Evolutionary conservation across 2,329 filamentous ascomycete genomes (phyloP).

Genomic region (Colletotrichum spinosum): DNA sequence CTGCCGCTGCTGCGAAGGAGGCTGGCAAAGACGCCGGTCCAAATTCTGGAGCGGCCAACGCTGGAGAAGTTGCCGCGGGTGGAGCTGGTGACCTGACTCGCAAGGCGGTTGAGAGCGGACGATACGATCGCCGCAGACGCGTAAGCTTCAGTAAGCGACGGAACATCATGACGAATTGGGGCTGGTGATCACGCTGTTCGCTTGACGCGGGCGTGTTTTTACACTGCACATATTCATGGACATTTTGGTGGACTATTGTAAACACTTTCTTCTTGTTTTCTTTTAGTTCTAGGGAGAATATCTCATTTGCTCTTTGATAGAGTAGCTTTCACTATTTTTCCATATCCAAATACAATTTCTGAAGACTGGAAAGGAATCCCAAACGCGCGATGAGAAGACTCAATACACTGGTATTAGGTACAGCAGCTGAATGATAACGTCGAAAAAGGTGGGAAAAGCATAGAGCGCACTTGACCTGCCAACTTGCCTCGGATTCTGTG

Average conservation of each 20-base stretch:
- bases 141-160: slow-evolving; percentile 22
- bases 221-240: slow-evolving; percentile 2
- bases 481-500: not conserved
- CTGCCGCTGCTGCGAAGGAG: slow-evolving; percentile 13
- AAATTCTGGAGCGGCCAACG: not conserved
- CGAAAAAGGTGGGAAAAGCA: no score
- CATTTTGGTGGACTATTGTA: no score
- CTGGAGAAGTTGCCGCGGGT: no score
- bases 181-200: slow-evolving; percentile 11
- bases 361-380: no score
- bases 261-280: no score
- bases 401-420: no score
- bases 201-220: not conserved
- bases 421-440: no score
- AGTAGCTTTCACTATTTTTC: no score
- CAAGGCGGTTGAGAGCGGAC: not conserved
- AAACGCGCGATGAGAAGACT: no score
- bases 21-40: not conserved
- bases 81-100: not conserved
- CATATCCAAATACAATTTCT: no score
- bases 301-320: no score
- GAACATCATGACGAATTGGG: slow-evolving; percentile 19
- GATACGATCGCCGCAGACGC: slow-evolving; percentile 1
- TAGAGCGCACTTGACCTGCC: not conserved
- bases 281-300: no score